A percentile compares a stretch with the other conserved stretches of the same genome.
phyloP scores from a whole-genome alignment of 1,139 yeast genomes.

The Suhomyces bolitotheri region DNA sequence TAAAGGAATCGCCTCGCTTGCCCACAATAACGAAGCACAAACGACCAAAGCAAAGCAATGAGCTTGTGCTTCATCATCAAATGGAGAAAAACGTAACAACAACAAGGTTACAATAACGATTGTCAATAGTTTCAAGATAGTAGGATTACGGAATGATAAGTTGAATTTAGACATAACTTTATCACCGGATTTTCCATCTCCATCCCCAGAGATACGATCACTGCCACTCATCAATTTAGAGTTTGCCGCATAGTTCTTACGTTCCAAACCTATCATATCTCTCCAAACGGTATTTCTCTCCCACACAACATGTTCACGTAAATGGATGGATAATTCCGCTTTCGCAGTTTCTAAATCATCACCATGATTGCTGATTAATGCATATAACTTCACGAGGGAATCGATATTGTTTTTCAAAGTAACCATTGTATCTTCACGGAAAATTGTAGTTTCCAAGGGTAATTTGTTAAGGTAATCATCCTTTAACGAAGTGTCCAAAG shows the following conservation, averaged over 20 bases:
- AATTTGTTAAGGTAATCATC: slow-evolving; percentile 37
- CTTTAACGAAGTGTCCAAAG: slow-evolving; percentile 46
- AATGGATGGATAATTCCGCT: slow-evolving; percentile 56
- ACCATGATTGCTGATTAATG: slow-evolving; percentile 44
- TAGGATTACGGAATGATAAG: slow-evolving; percentile 42
- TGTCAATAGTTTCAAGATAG: slow-evolving; percentile 45
- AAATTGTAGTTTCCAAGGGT: slow-evolving; percentile 36
- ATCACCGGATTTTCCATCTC: slow-evolving; percentile 13
- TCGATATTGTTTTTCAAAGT: slow-evolving; percentile 27
- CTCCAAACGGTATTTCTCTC: slow-evolving; percentile 75
- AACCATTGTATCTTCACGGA: slow-evolving; percentile 27
- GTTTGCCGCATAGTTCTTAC: slow-evolving; percentile 39
- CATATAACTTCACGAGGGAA: slow-evolving; percentile 38
- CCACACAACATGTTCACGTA: slow-evolving; percentile 75
- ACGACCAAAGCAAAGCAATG: slow-evolving; percentile 69
- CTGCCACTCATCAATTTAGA: slow-evolving; percentile 19
- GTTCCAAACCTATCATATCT: slow-evolving; percentile 41
- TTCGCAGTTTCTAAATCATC: slow-evolving; percentile 44
- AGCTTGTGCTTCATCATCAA: slow-evolving; percentile 58
- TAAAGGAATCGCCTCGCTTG: slow-evolving; percentile 69
- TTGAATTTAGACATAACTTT: slow-evolving; percentile 27
- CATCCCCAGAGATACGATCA: slow-evolving; percentile 16
- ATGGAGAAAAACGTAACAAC: slow-evolving; percentile 54
- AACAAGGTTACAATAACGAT: slow-evolving; percentile 49
- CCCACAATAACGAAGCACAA: slow-evolving; percentile 73